Conservation (phyloP, 345 rosid species). For the Erucastrum elatum region DNA sequence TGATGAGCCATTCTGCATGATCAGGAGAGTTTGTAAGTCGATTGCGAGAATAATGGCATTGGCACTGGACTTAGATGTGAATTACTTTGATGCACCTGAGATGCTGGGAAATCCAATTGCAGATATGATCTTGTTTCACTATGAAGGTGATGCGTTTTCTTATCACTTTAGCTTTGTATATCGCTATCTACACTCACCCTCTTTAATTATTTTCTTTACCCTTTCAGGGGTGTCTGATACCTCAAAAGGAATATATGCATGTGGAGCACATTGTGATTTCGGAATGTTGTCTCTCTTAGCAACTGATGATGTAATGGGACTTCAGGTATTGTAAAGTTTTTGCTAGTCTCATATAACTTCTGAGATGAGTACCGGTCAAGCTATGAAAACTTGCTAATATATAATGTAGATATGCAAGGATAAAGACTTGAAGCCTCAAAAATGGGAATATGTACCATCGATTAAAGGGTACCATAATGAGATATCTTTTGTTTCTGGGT, state of each 20-base stretch:
- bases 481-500: not conserved
- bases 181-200: not conserved
- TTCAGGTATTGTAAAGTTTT: not conserved
- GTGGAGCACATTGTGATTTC: constrained; percentile 5
- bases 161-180: not conserved
- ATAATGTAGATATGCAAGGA: constrained; percentile 73
- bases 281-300: constrained; percentile 3
- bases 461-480: constrained; percentile 52
- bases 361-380: not conserved
- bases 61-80: not conserved
- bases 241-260: not conserved
- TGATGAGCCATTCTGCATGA: not conserved
- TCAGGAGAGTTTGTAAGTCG: not conserved
- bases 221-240: not conserved
- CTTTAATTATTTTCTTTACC: not conserved
- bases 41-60: not conserved
- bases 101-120: not conserved
- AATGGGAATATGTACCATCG: constrained; percentile 75
- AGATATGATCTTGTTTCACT: not conserved
- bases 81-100: not conserved
- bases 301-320: constrained; percentile 65
- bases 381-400: constrained; percentile 39
- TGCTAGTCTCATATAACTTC: not conserved
- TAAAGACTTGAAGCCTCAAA: constrained; percentile 58
- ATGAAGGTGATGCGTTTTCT: not conserved